Conservation (phyloP, 257 asterid species). For the Paraleonurus japonicus region DNA sequence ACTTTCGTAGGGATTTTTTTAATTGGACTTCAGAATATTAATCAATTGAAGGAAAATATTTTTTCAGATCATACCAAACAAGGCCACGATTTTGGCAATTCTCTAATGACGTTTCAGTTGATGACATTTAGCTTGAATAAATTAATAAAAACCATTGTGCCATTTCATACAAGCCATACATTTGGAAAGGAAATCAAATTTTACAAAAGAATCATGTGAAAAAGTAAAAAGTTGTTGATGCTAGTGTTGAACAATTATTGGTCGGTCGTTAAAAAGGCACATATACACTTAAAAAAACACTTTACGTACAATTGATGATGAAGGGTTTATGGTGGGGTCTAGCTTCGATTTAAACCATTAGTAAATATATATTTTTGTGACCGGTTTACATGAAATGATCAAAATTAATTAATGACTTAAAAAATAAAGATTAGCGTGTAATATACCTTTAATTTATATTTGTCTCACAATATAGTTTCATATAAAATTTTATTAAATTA, state of each 20-base stretch:
- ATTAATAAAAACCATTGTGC: neutral
- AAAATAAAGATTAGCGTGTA: too few relatives aligned
- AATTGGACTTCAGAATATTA: too few relatives aligned
- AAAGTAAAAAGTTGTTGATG: neutral
- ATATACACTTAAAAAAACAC: neutral
- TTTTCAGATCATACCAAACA: neutral
- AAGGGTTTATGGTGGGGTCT: neutral
- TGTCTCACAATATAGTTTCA: neutral
- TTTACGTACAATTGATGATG: neutral
- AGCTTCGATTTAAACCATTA: too few relatives aligned
- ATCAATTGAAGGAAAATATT: neutral
- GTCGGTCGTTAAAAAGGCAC: neutral
- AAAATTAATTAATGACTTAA: too few relatives aligned
- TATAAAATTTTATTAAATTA: too few relatives aligned
- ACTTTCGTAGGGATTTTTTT: neutral
- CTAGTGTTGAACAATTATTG: conserved; percentile 4
- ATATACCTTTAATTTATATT: too few relatives aligned
- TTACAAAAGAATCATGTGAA: conserved; percentile 18
- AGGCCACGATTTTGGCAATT: neutral
- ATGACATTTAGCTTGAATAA: neutral
- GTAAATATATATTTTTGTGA: too few relatives aligned
- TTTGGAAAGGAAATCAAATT: conserved; percentile 3
- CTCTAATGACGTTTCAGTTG: neutral
- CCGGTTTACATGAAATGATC: too few relatives aligned
- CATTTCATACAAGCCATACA: neutral